Conservation (phyloP, 352 stramenopile species). For the Pythium brassicae region DNA sequence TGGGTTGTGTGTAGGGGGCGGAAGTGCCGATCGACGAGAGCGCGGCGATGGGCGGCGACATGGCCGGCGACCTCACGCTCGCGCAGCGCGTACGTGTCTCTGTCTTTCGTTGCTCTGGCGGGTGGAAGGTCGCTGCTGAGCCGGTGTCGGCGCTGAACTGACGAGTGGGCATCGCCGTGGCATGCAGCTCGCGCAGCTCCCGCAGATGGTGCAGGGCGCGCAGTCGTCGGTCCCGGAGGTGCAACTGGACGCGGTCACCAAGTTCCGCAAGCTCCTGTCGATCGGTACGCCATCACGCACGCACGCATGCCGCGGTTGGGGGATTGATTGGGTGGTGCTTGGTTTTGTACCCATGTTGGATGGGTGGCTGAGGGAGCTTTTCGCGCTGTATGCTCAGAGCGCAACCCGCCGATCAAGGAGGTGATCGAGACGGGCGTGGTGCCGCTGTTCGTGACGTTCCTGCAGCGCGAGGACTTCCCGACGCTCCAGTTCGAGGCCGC, state of each 20-base stretch:
- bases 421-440: slow-evolving; percentile 98
- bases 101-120: slow-evolving; percentile 11
- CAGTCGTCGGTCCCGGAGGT: slow-evolving; percentile 87
- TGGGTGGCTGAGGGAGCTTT: no score
- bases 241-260: slow-evolving; percentile 96
- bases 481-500: slow-evolving; percentile 97
- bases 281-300: slow-evolving; percentile 75
- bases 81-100: slow-evolving; percentile 39
- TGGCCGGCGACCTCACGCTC: slow-evolving; percentile 44
- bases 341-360: slow-evolving; percentile 6
- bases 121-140: slow-evolving; percentile 1
- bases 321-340: no score
- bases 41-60: slow-evolving; percentile 25
- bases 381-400: no score
- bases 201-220: slow-evolving; percentile 92
- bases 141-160: slow-evolving; percentile 1
- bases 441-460: slow-evolving; percentile 97
- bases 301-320: no score
- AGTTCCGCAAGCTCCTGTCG: slow-evolving; percentile 98
- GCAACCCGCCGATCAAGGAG: slow-evolving; percentile 98
- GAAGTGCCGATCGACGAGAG: slow-evolving; percentile 23
- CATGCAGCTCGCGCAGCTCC: slow-evolving; percentile 90
- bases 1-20: slow-evolving; percentile 5
- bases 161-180: slow-evolving; percentile 1
- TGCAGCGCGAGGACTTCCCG: slow-evolving; percentile 93